These are phyloP conservation scores for Pachysandra terminalis DNA, from an alignment of 164 flowering plant genomes.

Conservation along the genomic window DNA sequence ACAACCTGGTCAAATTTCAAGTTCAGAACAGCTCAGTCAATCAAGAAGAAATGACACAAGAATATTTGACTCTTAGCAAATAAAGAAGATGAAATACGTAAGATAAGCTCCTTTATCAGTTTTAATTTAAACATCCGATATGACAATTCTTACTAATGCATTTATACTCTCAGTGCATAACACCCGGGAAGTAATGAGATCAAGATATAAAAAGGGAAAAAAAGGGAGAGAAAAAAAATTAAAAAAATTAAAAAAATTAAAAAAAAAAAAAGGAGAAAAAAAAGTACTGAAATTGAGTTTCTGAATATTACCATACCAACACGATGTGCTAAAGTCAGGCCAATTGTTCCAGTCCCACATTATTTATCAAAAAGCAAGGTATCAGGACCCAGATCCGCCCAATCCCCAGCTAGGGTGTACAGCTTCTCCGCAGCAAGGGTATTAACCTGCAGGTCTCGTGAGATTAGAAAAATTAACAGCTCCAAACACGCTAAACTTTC, in stretches of 20 bases:
- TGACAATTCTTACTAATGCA: too few relatives aligned
- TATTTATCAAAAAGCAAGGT: conserved; percentile 93
- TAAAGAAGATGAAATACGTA: too few relatives aligned
- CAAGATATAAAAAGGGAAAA: too few relatives aligned
- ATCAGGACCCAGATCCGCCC: conserved; percentile 89
- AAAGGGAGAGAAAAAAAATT: too few relatives aligned
- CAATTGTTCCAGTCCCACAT: conserved; percentile 83
- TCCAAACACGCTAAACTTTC: conserved; percentile 2
- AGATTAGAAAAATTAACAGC: conserved; percentile 12
- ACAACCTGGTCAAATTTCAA: conserved; percentile 55
- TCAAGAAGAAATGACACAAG: background rate
- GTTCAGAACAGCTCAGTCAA: conserved; percentile 1
- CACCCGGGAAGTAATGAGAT: too few relatives aligned
- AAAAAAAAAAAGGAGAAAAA: background rate
- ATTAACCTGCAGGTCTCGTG: conserved; percentile 32
- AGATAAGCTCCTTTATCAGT: too few relatives aligned
- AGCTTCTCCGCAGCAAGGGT: conserved; percentile 44
- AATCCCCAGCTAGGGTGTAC: conserved; percentile 88
- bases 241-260: too few relatives aligned
- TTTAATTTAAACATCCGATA: too few relatives aligned
- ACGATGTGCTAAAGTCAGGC: background rate
- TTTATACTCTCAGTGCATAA: too few relatives aligned
- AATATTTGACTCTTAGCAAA: background rate
- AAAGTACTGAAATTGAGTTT: background rate
- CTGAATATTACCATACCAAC: background rate